Evolutionary conservation across 305 asterid species (phyloP).

Genomic region (Fraxinus angustifolia): DNA sequence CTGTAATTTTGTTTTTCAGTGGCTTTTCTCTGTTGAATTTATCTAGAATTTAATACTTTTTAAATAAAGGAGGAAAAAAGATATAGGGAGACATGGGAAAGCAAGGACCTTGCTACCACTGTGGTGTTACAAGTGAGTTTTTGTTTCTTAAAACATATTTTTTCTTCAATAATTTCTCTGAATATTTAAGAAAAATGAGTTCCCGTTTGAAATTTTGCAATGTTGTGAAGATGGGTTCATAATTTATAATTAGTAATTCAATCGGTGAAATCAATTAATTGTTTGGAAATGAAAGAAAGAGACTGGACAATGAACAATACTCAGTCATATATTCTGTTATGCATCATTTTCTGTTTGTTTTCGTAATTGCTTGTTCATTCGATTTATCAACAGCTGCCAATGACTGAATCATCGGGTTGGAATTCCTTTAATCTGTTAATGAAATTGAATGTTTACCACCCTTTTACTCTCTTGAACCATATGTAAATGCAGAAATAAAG

Average conservation of each 20-base stretch:
- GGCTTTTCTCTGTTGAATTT: slow-evolving; percentile 23
- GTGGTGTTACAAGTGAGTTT: slow-evolving; percentile 99
- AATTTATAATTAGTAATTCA: slow-evolving; percentile 34
- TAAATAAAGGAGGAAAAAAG: slow-evolving; percentile 1
- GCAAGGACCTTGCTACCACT: slow-evolving; percentile 99
- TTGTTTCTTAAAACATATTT: slow-evolving; percentile 2
- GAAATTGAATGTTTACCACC: not conserved
- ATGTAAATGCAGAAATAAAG: not conserved
- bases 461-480: slow-evolving; percentile 9
- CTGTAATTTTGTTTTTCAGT: not conserved
- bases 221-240: slow-evolving; percentile 21
- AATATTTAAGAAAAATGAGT: not conserved
- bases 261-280: slow-evolving; percentile 24
- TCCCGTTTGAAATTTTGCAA: not conserved
- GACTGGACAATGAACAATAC: slow-evolving; percentile 30
- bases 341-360: slow-evolving; percentile 12
- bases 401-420: slow-evolving; percentile 6
- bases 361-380: slow-evolving; percentile 9
- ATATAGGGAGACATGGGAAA: slow-evolving; percentile 68
- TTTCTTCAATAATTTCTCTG: slow-evolving; percentile 17
- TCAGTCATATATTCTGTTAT: slow-evolving; percentile 29
- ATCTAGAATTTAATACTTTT: slow-evolving; percentile 23
- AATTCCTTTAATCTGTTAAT: slow-evolving; percentile 9
- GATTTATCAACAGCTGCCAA: not conserved
- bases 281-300: slow-evolving; percentile 22